Evolutionary conservation across 2,329 filamentous ascomycete genomes (phyloP).

Genomic region (Didymella arachidicola): DNA sequence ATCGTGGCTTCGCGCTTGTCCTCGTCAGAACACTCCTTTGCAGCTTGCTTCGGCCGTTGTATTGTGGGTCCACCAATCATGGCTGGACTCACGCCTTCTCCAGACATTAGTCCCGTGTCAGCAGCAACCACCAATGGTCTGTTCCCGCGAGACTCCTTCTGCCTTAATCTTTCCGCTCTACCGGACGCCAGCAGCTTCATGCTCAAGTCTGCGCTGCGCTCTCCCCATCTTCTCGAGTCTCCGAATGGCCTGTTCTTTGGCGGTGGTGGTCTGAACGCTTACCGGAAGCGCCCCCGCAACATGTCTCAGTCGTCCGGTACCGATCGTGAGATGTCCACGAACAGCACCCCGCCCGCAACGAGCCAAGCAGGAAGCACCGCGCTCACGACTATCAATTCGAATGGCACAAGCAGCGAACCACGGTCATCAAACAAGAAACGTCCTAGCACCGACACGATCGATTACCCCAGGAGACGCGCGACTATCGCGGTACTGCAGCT

Average conservation of each 20-base stretch:
- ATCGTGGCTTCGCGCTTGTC: slow-evolving; percentile 39
- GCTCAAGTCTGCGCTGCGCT: slow-evolving; percentile 49
- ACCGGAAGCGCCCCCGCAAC: slow-evolving; percentile 52
- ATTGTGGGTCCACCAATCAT: slow-evolving; percentile 50
- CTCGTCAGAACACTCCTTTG: slow-evolving; percentile 40
- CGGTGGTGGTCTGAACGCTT: slow-evolving; percentile 39
- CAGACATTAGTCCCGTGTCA: slow-evolving; percentile 55
- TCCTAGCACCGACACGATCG: slow-evolving; percentile 52
- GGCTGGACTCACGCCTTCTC: slow-evolving; percentile 50
- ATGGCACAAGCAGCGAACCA: slow-evolving; percentile 34
- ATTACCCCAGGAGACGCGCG: slow-evolving; percentile 53
- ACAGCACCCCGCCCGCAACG: slow-evolving; percentile 38
- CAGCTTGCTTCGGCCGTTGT: slow-evolving; percentile 39
- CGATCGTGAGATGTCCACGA: slow-evolving; percentile 50
- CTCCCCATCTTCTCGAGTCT: slow-evolving; percentile 50
- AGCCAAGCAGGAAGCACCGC: slow-evolving; percentile 40
- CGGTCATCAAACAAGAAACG: slow-evolving; percentile 48
- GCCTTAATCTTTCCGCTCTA: slow-evolving; percentile 51
- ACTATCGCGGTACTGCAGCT: slow-evolving; percentile 51
- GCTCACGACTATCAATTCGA: slow-evolving; percentile 42
- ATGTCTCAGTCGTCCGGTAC: slow-evolving; percentile 54
- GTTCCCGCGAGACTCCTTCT: slow-evolving; percentile 51
- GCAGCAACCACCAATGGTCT: slow-evolving; percentile 51
- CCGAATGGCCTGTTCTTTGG: slow-evolving; percentile 47
- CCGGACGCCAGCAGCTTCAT: slow-evolving; percentile 49